Conservation (phyloP, 2,329 filamentous ascomycete genomes). For the Orbilia blumenaviensis region DNA sequence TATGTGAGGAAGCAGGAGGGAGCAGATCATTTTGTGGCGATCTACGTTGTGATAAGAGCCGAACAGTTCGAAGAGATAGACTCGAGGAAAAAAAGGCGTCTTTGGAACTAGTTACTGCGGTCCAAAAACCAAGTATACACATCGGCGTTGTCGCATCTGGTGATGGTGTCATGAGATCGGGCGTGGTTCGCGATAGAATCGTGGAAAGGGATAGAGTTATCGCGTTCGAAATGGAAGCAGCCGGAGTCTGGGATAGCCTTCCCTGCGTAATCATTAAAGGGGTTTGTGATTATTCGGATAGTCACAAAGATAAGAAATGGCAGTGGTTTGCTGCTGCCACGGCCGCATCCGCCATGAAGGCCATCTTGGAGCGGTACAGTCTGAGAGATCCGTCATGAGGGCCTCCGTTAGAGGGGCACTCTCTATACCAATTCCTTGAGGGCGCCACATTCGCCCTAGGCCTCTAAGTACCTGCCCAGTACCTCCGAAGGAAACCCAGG, state of each 20-base stretch:
- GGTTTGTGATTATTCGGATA: conserved; percentile 17
- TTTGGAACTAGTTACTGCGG: neutral
- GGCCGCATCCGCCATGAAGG: neutral
- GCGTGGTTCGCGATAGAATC: neutral
- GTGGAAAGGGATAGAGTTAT: neutral
- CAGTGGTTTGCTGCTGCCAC: neutral
- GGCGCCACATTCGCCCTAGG: no score
- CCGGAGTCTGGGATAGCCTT: neutral
- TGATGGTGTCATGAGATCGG: neutral
- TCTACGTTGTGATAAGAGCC: neutral
- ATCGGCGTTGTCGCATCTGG: neutral
- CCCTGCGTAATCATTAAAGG: neutral
- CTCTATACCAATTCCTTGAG: no score
- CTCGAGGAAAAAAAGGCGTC: neutral
- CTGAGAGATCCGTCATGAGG: no score
- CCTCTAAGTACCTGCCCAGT: no score
- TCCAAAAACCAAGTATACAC: neutral
- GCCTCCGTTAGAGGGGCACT: no score
- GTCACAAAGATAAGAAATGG: conserved; percentile 9
- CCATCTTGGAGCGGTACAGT: neutral
- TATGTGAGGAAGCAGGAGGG: neutral
- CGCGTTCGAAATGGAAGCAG: neutral
- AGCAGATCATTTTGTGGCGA: neutral
- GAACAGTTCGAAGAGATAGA: neutral
- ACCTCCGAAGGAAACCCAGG: no score